Conservation (phyloP, 768 basidiomycete genomes). For the Boletus pseudopeckii region DNA sequence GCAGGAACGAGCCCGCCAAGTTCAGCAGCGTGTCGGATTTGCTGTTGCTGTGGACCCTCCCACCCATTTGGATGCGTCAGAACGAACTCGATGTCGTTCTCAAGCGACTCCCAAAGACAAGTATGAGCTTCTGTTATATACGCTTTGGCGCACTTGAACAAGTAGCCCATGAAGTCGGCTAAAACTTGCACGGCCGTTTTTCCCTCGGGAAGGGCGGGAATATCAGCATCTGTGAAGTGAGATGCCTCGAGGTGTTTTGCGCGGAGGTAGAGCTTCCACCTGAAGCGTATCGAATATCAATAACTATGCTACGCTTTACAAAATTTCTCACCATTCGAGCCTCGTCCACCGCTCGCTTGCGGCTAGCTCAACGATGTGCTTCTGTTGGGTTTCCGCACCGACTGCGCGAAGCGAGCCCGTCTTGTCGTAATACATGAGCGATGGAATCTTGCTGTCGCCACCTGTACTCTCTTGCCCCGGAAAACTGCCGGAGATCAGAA, state of each 20-base stretch:
- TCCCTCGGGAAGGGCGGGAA: slow-evolving; percentile 10
- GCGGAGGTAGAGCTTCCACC: slow-evolving; percentile 36
- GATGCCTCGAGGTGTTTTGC: slow-evolving; percentile 26
- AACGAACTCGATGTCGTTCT: slow-evolving; percentile 44
- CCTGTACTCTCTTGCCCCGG: slow-evolving; percentile 36
- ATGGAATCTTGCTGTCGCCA: slow-evolving; percentile 42
- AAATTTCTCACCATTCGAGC: slow-evolving; percentile 36
- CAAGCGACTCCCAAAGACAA: slow-evolving; percentile 42
- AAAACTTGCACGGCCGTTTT: slow-evolving; percentile 20
- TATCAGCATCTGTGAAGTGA: slow-evolving; percentile 20
- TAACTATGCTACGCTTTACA: no score
- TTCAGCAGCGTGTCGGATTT: slow-evolving; percentile 50
- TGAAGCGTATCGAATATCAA: slow-evolving; percentile 6
- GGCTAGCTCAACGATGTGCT: slow-evolving; percentile 32
- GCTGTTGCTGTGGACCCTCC: slow-evolving; percentile 54
- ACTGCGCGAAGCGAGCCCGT: slow-evolving; percentile 36
- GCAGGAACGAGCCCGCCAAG: slow-evolving; percentile 47
- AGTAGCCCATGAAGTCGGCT: slow-evolving; percentile 42
- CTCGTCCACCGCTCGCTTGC: slow-evolving; percentile 39
- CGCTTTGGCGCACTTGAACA: slow-evolving; percentile 38
- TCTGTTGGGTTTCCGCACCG: slow-evolving; percentile 39
- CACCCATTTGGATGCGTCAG: slow-evolving; percentile 63
- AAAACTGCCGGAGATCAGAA: slow-evolving; percentile 15
- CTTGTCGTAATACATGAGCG: slow-evolving; percentile 41
- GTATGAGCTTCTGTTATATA: slow-evolving; percentile 45